Evolutionary conservation across 192 early-diverging fungal genomes (phyloP), one percentile per base, ranked within the genome.

Genomic region (Phycomyces nitens): DNA sequence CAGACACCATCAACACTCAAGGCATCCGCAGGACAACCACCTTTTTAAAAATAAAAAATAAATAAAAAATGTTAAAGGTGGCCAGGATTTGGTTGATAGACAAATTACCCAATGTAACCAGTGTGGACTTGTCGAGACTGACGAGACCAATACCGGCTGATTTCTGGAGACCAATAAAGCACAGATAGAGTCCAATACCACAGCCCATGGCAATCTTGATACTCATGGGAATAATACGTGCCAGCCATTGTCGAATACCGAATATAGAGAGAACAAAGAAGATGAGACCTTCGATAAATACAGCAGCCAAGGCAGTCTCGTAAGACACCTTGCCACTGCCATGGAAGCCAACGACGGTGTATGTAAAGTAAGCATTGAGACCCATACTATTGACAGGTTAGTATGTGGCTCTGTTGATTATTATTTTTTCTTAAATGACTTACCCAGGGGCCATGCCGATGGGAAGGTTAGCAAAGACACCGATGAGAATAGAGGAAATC

Each of bases 101-200:
- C 49, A 20, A 22, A 9, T 53, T 56, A 55, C 88, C 91, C 0
- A 92, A 76, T 14, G 81, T 78, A 1, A 92, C 91, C 16, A 92
- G 58, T 4, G 89, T 92, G 0, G 89, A 76, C 4, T 74, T 56
- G 52, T 82, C 82, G 3, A 78, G 67, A 5, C 77, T 75, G 50
- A 93, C 82, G 21, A 92, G 77, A 23, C 91, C 91, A 42, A 93
- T 92, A 43, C 91, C 91, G 8, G 87, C 90, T 10, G 90, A 89
- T 9, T 80, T 84, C 68, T 92, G 89, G 62, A 90, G 65, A 8
- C 91, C 90, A 59, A 93, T 93, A 53, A 89, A 89, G n/a, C 85
- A 78, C 62, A 92, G 71, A 42, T 90, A 92, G 7, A 92, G 69
- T 0, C 90, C 90, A 53, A 92, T 92, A 21, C 90, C 90, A 26